Evolutionary conservation across 2,329 filamentous ascomycete species (phyloP).

Genomic region (Cladorrhinum sp.): DNA sequence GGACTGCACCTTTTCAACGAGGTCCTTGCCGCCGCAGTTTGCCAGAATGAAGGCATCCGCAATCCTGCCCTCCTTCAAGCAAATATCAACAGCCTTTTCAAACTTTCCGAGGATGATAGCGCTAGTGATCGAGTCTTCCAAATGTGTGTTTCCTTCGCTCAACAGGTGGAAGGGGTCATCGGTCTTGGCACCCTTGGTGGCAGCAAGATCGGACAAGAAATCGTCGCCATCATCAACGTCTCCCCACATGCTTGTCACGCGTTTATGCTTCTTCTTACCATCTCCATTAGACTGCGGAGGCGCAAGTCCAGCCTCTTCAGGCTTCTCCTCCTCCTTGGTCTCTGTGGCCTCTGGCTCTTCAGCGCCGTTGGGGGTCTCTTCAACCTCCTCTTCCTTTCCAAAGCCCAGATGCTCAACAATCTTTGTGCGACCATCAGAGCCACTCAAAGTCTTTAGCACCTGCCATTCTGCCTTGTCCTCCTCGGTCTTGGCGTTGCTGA

Average conservation of each 20-base stretch:
- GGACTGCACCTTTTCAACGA: slow-evolving; percentile 89
- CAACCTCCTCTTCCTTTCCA: slow-evolving; percentile 55
- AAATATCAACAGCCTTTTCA: slow-evolving; percentile 82
- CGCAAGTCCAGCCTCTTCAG: slow-evolving; percentile 26
- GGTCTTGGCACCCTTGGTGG: slow-evolving; percentile 87
- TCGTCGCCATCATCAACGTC: slow-evolving; percentile 73
- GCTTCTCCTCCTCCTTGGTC: slow-evolving; percentile 16
- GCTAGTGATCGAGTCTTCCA: slow-evolving; percentile 83
- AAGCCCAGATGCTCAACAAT: slow-evolving; percentile 92
- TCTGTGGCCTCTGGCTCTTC: slow-evolving; percentile 19
- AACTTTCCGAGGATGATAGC: slow-evolving; percentile 90
- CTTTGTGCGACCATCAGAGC: slow-evolving; percentile 78
- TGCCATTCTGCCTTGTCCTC: slow-evolving; percentile 97
- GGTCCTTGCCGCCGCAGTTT: slow-evolving; percentile 89
- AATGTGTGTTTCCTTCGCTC: slow-evolving; percentile 74
- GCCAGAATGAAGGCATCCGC: slow-evolving; percentile 98
- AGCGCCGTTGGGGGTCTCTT: slow-evolving; percentile 32
- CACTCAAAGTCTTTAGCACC: slow-evolving; percentile 84
- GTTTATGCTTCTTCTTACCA: slow-evolving; percentile 58
- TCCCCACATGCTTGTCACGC: slow-evolving; percentile 73
- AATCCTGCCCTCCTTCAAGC: slow-evolving; percentile 81
- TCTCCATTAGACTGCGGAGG: slow-evolving; percentile 42
- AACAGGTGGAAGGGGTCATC: slow-evolving; percentile 93
- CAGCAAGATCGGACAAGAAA: slow-evolving; percentile 80
- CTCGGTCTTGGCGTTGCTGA: slow-evolving; percentile 71